Percentiles rank a stretch among this genome's conserved stretches.
phyloP scores from a whole-genome alignment of 768 basidiomycete genomes.

The Thelephora ganbajun region DNA sequence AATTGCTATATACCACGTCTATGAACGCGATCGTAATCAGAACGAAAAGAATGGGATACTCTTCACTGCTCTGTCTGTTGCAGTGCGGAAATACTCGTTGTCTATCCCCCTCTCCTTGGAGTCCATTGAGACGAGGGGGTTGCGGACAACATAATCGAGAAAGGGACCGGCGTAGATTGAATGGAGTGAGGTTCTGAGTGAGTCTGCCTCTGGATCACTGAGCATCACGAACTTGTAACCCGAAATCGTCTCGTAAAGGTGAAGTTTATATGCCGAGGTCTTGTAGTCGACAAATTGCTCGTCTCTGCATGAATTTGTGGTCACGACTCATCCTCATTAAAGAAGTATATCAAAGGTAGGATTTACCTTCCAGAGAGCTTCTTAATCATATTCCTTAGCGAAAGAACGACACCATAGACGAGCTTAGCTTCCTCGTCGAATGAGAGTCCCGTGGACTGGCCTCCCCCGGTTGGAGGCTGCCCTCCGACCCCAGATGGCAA shows the following conservation, averaged over 20 bases:
- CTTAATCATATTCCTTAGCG: slow-evolving; percentile 87
- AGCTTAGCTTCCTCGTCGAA: slow-evolving; percentile 98
- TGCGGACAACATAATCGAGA: slow-evolving; percentile 85
- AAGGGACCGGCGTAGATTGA: slow-evolving; percentile 91
- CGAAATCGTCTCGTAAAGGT: slow-evolving; percentile 82
- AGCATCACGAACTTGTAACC: slow-evolving; percentile 95
- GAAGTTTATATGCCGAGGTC: slow-evolving; percentile 87
- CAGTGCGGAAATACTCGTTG: slow-evolving; percentile 80
- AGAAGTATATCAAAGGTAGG: not conserved
- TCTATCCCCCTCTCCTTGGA: slow-evolving; percentile 77
- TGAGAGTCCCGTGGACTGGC: slow-evolving; percentile 42
- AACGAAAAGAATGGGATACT: slow-evolving; percentile 32
- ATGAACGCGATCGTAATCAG: slow-evolving; percentile 1
- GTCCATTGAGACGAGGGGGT: slow-evolving; percentile 78
- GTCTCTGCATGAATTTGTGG: slow-evolving; percentile 36
- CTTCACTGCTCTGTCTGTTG: slow-evolving; percentile 62
- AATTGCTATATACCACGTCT: not conserved
- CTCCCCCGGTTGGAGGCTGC: slow-evolving; percentile 11
- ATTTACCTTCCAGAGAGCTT: slow-evolving; percentile 77
- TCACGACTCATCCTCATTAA: not conserved
- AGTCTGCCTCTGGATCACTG: slow-evolving; percentile 75
- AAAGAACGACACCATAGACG: slow-evolving; percentile 90
- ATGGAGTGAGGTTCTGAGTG: slow-evolving; percentile 67
- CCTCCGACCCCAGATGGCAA: slow-evolving; percentile 11
- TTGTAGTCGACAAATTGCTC: slow-evolving; percentile 85